Evolutionary conservation across 306 rosid genomes (phyloP).

Genomic region (Cajanus cajan): DNA sequence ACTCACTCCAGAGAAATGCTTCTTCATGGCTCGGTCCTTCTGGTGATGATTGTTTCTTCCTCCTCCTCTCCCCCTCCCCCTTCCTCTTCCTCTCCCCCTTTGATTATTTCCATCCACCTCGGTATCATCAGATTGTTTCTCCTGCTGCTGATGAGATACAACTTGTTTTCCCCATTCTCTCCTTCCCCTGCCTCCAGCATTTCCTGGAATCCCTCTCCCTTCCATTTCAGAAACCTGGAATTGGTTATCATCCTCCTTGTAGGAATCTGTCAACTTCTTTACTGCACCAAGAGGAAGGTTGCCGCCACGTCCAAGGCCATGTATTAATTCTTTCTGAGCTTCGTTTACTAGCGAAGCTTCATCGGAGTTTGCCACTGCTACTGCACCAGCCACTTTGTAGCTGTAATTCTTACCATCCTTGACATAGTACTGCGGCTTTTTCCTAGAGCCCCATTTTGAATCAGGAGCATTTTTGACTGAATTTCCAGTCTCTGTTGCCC

Average conservation of each 20-base stretch:
- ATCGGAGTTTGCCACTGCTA: slow-evolving; percentile 77
- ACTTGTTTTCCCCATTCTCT: slow-evolving; percentile 39
- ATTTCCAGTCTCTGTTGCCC: slow-evolving; percentile 45
- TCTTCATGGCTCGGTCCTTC: slow-evolving; percentile 86
- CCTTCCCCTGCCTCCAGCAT: slow-evolving; percentile 48
- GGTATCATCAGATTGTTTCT: slow-evolving; percentile 41
- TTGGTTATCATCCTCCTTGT: slow-evolving; percentile 46
- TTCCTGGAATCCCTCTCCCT: slow-evolving; percentile 45
- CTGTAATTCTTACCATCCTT: slow-evolving; percentile 98
- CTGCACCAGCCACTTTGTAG: slow-evolving; percentile 87
- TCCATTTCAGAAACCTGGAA: slow-evolving; percentile 42
- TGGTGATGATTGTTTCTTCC: slow-evolving; percentile 62
- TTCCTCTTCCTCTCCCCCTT: slow-evolving; percentile 57
- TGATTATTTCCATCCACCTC: slow-evolving; percentile 39
- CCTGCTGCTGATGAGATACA: slow-evolving; percentile 38
- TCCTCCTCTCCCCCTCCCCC: slow-evolving; percentile 59
- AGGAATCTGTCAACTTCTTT: slow-evolving; percentile 59
- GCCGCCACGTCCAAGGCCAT: slow-evolving; percentile 98
- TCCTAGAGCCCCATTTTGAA: slow-evolving; percentile 93
- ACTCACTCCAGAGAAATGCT: slow-evolving; percentile 80
- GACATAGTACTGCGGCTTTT: slow-evolving; percentile 83
- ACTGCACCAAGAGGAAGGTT: slow-evolving; percentile 90
- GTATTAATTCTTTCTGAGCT: slow-evolving; percentile 66
- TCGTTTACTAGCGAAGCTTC: slow-evolving; percentile 71
- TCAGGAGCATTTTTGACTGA: slow-evolving; percentile 42